Conservation (phyloP, 2,329 filamentous ascomycete genomes). For the Nemania bipapillata region DNA sequence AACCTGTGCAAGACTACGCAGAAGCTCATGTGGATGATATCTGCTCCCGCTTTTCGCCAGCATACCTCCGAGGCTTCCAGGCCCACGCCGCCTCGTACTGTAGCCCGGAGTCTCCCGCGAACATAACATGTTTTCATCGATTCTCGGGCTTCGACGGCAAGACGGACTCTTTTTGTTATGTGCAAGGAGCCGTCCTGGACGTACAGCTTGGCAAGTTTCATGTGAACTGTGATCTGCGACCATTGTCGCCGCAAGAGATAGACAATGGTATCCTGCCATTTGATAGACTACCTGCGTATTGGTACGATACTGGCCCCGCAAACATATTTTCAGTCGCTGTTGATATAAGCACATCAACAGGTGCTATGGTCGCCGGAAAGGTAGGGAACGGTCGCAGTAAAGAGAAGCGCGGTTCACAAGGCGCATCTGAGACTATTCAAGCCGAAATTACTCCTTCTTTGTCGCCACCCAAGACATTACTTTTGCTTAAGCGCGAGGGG, state of each 20-base stretch:
- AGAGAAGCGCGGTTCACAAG: neutral
- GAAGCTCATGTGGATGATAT: too few species aligned
- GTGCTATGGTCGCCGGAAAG: neutral
- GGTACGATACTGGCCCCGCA: constrained; percentile 31
- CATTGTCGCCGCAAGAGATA: constrained; percentile 26
- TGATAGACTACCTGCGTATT: constrained; percentile 23
- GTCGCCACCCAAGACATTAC: constrained; percentile 34
- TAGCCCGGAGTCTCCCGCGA: neutral
- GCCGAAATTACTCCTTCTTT: neutral
- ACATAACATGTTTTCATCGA: constrained; percentile 32
- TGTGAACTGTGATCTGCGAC: constrained; percentile 24
- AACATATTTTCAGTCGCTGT: constrained; percentile 22
- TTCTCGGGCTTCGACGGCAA: constrained; percentile 18
- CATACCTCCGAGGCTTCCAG: constrained; percentile 28
- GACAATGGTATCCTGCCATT: constrained; percentile 21
- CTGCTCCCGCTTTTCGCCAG: constrained; percentile 26
- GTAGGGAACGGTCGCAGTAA: neutral
- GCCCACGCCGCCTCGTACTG: constrained; percentile 25
- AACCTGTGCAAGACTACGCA: too few species aligned
- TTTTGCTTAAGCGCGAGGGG: constrained; percentile 54
- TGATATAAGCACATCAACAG: neutral
- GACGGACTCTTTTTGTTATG: constrained; percentile 33
- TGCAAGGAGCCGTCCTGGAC: constrained; percentile 22
- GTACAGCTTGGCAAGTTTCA: constrained; percentile 11
- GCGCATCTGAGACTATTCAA: neutral